Conservation (phyloP, 2,329 filamentous ascomycete species). For the Zymoseptoria brevis region DNA sequence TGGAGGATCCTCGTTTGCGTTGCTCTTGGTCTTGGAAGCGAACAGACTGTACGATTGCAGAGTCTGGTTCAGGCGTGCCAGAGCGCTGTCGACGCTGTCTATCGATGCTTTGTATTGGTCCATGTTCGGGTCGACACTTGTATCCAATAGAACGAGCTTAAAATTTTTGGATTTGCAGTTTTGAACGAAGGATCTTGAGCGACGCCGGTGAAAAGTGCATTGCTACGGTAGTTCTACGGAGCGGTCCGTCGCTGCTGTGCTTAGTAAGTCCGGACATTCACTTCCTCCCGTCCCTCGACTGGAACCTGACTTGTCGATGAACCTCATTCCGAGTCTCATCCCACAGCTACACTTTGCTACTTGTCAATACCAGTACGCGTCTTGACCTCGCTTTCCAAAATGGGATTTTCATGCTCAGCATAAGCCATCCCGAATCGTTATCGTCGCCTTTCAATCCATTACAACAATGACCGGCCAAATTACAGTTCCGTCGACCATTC, state of each 20-base stretch:
- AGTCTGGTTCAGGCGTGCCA: conserved; percentile 26
- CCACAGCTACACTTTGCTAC: not conserved
- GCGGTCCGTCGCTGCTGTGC: not conserved
- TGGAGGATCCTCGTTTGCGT: not conserved
- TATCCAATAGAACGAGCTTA: not conserved
- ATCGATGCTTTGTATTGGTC: conserved; percentile 25
- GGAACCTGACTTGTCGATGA: not conserved
- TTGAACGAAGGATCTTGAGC: not conserved
- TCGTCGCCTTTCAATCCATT: not conserved
- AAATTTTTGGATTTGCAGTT: conserved; percentile 4
- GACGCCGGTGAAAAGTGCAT: not conserved
- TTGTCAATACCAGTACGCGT: not conserved
- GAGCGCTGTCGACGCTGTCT: conserved; percentile 24
- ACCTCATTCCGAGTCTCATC: too few species aligned
- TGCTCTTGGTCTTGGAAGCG: conserved; percentile 3
- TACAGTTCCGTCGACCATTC: not conserved
- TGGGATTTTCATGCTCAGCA: not conserved
- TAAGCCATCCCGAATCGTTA: not conserved
- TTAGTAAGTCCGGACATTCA: not conserved
- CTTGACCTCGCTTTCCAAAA: not conserved
- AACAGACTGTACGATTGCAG: conserved; percentile 24
- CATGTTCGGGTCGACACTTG: conserved; percentile 13
- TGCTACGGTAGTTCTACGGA: not conserved
- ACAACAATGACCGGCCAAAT: not conserved
- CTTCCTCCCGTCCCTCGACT: not conserved